A percentile compares a stretch with the other conserved stretches of the same genome.
phyloP scores from a whole-genome alignment of 2,329 filamentous ascomycete genomes.

The Fusarium bulbicola region DNA sequence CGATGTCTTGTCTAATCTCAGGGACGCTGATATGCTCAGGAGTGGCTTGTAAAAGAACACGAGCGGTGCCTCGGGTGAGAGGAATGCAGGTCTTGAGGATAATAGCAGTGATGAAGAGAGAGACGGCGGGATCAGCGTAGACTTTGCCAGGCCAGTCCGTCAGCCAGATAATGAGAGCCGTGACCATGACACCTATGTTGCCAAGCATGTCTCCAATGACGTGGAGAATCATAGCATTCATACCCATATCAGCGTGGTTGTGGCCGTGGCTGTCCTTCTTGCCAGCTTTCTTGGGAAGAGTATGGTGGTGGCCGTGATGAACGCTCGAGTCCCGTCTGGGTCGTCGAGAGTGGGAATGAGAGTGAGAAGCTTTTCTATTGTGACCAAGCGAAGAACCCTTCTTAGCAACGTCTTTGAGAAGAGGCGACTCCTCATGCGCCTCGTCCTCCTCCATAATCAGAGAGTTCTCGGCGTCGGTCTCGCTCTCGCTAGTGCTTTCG shows the following conservation, averaged over 20 bases:
- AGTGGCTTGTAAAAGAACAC: constrained; percentile 93
- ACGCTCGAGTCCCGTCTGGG: constrained; percentile 59
- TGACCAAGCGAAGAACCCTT: constrained; percentile 44
- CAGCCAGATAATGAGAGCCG: constrained; percentile 90
- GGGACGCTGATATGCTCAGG: constrained; percentile 88
- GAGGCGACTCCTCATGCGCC: constrained; percentile 56
- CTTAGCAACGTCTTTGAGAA: constrained; percentile 54
- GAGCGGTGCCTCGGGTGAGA: constrained; percentile 79
- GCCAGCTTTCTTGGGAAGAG: constrained; percentile 70
- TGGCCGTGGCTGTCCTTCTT: constrained; percentile 77
- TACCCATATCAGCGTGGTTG: constrained; percentile 90
- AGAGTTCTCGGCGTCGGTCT: constrained; percentile 59
- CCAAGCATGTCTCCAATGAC: constrained; percentile 85
- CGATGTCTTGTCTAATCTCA: constrained; percentile 92
- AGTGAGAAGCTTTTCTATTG: constrained; percentile 29
- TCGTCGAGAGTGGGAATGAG: constrained; percentile 40
- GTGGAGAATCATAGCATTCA: constrained; percentile 84
- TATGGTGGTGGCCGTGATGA: constrained; percentile 83
- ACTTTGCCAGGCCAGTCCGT: constrained; percentile 82
- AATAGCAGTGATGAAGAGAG: constrained; percentile 88
- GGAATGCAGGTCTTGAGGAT: constrained; percentile 79
- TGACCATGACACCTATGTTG: constrained; percentile 85
- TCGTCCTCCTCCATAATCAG: constrained; percentile 53
- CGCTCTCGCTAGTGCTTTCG: constrained; percentile 64
- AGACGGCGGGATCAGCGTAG: constrained; percentile 92